Conservation (phyloP, 371 early-diverging fungal species). For the Basidiobolus meristosporus region DNA sequence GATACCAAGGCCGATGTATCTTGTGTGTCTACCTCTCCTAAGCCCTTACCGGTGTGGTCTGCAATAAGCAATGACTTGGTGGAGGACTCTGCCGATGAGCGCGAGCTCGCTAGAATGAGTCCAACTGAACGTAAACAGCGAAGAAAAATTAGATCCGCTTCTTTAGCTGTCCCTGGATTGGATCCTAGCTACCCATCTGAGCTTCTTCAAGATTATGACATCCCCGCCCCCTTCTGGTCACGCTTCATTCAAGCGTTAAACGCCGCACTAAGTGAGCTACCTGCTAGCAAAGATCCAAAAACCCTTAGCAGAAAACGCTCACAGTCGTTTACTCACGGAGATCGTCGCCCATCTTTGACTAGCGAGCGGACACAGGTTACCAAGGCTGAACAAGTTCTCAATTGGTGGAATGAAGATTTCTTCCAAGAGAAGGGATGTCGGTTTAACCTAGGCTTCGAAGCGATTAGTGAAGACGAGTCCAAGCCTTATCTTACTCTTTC, state of each 20-base stretch:
- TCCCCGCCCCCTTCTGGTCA: slow-evolving; percentile 2
- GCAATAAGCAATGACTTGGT: no score
- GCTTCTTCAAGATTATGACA: neutral
- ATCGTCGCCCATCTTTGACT: neutral
- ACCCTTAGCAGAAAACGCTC: neutral
- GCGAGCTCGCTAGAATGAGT: no score
- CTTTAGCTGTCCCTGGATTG: slow-evolving; percentile 3
- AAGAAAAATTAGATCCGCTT: no score
- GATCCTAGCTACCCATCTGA: neutral
- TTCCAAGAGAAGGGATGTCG: slow-evolving; percentile 3
- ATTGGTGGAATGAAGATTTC: slow-evolving; percentile 5
- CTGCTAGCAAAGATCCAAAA: slow-evolving; percentile 2
- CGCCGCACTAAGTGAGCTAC: slow-evolving; percentile 3
- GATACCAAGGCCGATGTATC: no score
- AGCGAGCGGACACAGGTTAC: neutral
- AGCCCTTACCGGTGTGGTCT: no score
- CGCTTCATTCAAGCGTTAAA: slow-evolving; percentile 1
- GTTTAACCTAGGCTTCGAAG: slow-evolving; percentile 3
- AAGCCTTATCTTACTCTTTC: no score
- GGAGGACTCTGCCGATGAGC: no score
- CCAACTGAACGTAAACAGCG: no score
- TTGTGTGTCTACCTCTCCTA: no score
- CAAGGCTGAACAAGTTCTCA: slow-evolving; percentile 2
- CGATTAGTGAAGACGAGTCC: no score
- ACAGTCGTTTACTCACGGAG: slow-evolving; percentile 1